These are phyloP conservation scores for Aureoboletus auriporus DNA, from an alignment of 768 basidiomycete species.

Conservation along the genomic window DNA sequence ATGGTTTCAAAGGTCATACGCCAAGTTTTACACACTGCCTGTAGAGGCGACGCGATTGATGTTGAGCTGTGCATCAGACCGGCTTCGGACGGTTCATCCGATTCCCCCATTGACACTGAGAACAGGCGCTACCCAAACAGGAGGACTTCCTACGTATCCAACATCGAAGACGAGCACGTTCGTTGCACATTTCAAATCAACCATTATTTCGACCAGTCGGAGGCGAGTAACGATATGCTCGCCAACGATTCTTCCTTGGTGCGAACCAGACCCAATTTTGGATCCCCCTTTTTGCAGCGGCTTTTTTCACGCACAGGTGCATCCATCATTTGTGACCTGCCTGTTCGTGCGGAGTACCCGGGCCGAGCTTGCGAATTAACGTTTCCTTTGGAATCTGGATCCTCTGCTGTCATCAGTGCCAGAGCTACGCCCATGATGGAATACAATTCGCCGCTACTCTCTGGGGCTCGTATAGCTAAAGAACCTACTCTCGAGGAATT, in stretches of 20 bases:
- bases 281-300: conserved; percentile 53
- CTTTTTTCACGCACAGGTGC: conserved; percentile 61
- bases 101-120: conserved; percentile 25
- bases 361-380: conserved; percentile 65
- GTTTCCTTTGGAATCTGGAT: conserved; percentile 60
- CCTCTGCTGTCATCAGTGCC: conserved; percentile 39
- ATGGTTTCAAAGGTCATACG: conserved; percentile 61
- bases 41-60: conserved; percentile 77
- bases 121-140: conserved; percentile 18
- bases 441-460: conserved; percentile 45
- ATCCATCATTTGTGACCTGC: conserved; percentile 34
- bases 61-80: conserved; percentile 66
- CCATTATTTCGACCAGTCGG: conserved; percentile 39
- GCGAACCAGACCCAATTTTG: conserved; percentile 40
- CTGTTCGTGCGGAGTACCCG: conserved; percentile 35
- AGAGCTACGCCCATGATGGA: conserved; percentile 39
- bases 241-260: conserved; percentile 6
- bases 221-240: conserved; percentile 11
- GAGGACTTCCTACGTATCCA: conserved; percentile 23
- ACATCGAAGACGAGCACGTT: conserved; percentile 36
- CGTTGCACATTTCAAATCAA: conserved; percentile 56
- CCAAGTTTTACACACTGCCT: conserved; percentile 71
- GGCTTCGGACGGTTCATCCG: conserved; percentile 19
- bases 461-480: conserved; percentile 46
- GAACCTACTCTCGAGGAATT: conserved; percentile 85